Base-by-base conservation (phyloP, 495 filamentous ascomycete species). In the Baudoinia panamericana region DNA sequence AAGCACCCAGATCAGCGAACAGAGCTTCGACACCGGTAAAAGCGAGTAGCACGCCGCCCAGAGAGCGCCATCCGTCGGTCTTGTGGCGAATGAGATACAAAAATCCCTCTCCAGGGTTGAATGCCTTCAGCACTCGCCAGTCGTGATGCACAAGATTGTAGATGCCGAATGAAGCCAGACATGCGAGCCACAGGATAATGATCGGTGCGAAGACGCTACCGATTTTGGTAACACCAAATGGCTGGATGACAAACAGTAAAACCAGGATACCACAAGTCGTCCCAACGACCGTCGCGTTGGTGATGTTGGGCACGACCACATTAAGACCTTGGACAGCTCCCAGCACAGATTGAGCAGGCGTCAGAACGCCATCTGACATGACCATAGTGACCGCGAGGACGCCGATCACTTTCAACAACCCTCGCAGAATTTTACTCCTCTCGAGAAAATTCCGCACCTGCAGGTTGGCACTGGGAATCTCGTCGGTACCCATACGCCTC, bases 11-110 rank as follows among this genome's bases (percentile, higher is more conserved):
- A 44, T 84, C 79, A 5, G 79, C 79, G 45, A 81, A 84, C 8
- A 84, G 61, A 6, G 79, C 78, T 52, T 84, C 79, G n/a, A 80
- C 75, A 16, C 78, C 78, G 2, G 78, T 82, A 37, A 83, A 83
- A 0, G 78, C 69, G 3, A 84, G 69, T 7, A 84, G 47, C 13
- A 78, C 70, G 7, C 78, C 79, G 39, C 80, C 79, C 13, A 84
- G 67, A 44, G 66, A 70, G 39, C 58, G 65, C 79, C 79, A 84
- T 3, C 72, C 80, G 2, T 66, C 56, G 18, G 64, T 65, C 15
- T 66, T 37, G 35, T 55, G 44, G 9, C 52, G 52, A 13, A 46
- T 37, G n/a, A 55, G 50, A 28, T 55, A 55, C 18, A 16, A 17
- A 36, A 48, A 45, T 5, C 40, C 52, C 15, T 41, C 48, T 10